Evolutionary conservation across 306 rosid species (phyloP).

Genomic region (Gastrolobium villosum): DNA sequence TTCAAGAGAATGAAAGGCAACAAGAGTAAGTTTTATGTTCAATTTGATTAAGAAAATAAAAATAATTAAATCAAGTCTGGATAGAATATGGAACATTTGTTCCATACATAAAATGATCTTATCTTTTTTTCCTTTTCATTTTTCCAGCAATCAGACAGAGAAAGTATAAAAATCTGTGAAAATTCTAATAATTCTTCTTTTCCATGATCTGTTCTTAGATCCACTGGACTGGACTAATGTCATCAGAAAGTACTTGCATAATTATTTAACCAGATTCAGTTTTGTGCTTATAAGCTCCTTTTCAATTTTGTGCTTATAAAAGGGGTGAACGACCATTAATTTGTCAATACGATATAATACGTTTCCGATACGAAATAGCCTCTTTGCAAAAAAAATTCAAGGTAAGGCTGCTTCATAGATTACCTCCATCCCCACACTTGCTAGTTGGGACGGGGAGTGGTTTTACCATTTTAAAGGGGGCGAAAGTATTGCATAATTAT

Average conservation of each 20-base stretch:
- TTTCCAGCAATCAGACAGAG: constrained; percentile 9
- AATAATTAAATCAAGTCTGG: not conserved
- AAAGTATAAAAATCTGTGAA: not conserved
- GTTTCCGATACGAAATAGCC: no score
- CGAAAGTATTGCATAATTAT: no score
- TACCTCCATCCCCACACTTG: no score
- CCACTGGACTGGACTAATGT: not conserved
- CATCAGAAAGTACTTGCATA: not conserved
- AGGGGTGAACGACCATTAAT: no score
- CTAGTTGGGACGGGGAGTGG: no score
- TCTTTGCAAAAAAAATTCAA: no score
- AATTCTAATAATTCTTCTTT: not conserved
- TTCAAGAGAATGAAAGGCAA: constrained; percentile 9
- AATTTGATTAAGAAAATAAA: no score
- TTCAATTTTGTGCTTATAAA: no score
- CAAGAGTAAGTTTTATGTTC: not conserved
- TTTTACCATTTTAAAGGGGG: no score
- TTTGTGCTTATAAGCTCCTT: not conserved
- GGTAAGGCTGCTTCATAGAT: no score
- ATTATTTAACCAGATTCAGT: not conserved
- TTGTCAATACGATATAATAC: no score
- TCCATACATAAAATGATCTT: not conserved
- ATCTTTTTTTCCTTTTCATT: constrained; percentile 24
- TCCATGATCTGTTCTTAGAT: not conserved
- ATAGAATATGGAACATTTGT: constrained; percentile 19